Base-by-base conservation (phyloP, 2,329 filamentous ascomycete genomes). In the Amylocarpus encephaloides region DNA sequence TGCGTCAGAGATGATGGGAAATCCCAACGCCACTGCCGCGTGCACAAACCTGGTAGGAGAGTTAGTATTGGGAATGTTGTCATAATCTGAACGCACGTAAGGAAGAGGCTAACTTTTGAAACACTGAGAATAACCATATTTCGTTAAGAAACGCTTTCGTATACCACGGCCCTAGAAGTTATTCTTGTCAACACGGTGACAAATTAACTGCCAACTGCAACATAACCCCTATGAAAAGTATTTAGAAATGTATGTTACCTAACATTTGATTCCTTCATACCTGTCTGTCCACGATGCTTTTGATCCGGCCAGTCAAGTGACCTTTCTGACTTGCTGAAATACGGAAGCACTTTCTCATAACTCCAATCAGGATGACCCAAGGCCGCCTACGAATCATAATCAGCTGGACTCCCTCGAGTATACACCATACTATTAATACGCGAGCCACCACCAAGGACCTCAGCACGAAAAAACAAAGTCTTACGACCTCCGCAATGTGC, bases 301-400 rank as follows among this genome's bases (percentile, higher is more conserved):
- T 22, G 9, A 10, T 48, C 40, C 6, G 45, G 45, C 36, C 26
- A 19, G 22, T 22, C 40, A 22, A 48, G 12, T 12, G 9, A 40
- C 7, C 9, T 48, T 26, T 48, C 10, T n/a, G 19, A 16, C 16
- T 48, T 48, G 13, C 40, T 22, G 32, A 48, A 48, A 19, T 40
- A 48, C 16, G 45, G 45, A 6, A 48, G 26, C 26, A 48, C 45
- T 33, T 48, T 48, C 35, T 48, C 45, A 26, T 48, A 48, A 26
- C 45, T 48, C 45, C 45, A 48, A 5, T 48, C 36, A 2, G 18
- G 13, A n/a, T n/a, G 45, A 10, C 45, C 45, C 45, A 48, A 41
- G 12, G 36, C 45, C 40, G 45, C 45, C 45, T 35, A 48, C 34
- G 45, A 19, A 40, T 48, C 36, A 16, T 48, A 48, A 35, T 48